Conservation (phyloP, 176 grass and related monocot species). For the Oryza rufipogon region DNA sequence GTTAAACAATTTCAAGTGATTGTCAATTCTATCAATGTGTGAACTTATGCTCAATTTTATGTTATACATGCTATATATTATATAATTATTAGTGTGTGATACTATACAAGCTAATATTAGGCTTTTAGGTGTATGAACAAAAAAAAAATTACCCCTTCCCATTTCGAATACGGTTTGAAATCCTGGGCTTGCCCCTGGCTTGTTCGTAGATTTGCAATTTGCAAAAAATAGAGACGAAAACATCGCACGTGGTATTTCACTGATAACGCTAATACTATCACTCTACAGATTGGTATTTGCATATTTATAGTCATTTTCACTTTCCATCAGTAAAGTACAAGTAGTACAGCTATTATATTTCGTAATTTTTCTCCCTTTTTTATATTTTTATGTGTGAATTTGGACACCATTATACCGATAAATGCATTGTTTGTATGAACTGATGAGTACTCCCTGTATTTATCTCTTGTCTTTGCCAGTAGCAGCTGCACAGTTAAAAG, state of each 20-base stretch:
- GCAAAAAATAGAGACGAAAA: not conserved
- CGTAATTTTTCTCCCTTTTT: not conserved
- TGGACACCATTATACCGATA: not conserved
- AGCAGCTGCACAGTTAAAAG: not conserved
- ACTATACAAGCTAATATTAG: no score
- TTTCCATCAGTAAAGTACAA: not conserved
- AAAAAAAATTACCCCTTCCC: no score
- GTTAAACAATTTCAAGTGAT: no score
- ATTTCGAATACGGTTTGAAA: no score
- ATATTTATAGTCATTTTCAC: not conserved
- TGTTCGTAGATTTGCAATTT: not conserved
- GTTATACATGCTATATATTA: no score
- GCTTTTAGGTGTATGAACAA: no score
- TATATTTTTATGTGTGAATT: not conserved
- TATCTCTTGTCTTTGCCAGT: not conserved
- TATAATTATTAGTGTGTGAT: no score
- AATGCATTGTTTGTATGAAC: not conserved
- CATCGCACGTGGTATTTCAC: no score
- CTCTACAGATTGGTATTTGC: not conserved
- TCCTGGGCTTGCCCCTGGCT: not conserved
- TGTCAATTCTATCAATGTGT: no score
- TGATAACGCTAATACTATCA: no score
- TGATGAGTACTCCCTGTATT: no score
- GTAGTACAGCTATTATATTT: not conserved
- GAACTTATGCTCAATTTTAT: no score